Evolutionary conservation across 371 early-diverging fungal species (phyloP), one percentile per base, ranked within the genome.

Genomic region (Cokeromyces recurvatus): DNA sequence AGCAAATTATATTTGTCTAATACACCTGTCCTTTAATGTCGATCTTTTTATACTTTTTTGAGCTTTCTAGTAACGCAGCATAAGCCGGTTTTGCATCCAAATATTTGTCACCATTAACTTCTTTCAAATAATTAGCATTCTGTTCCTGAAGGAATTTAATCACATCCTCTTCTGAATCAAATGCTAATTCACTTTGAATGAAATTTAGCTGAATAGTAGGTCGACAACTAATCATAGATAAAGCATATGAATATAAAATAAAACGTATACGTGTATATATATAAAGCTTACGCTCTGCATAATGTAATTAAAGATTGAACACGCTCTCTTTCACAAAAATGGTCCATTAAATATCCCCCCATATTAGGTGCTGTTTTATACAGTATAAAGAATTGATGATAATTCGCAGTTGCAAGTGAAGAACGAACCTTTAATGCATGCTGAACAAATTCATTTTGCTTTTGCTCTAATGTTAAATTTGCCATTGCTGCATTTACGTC

Each of bases 391-490:
- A 95, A 78, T 24, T 65, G 55, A 62, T 87, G 86, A 64, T 90
- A 94, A 71, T 95, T 88, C 19, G 84, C 81, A 2, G 78, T 77
- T 3, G 86, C 81, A 43, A 93, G 59, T 4, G 91, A 79, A 4
- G 81, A 71, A 25, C 94, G 87, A 22, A 96, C 90, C 32, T 77
- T 61, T 31, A 95, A 74, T 16, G 97, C 95, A 57, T 94, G 92
- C 41, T 64, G 63, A 8, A 94, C 83, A 9, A 71, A 63, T 12
- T 57, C 57, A 42, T 82, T 65, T 24, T 61, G 37, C 54, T 81
- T 85, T 52, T 86, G 80, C 14, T 64, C 69, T 4, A 52, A 9
- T 31, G 61, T 82, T 38, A 91, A 59, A 15, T 78, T 73, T 7
- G 77, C 62, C 43, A 91, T 60, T 27, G 78, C 76, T 5, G 82